Conservation (phyloP, 805 yeast species). For the Candida alai region DNA sequence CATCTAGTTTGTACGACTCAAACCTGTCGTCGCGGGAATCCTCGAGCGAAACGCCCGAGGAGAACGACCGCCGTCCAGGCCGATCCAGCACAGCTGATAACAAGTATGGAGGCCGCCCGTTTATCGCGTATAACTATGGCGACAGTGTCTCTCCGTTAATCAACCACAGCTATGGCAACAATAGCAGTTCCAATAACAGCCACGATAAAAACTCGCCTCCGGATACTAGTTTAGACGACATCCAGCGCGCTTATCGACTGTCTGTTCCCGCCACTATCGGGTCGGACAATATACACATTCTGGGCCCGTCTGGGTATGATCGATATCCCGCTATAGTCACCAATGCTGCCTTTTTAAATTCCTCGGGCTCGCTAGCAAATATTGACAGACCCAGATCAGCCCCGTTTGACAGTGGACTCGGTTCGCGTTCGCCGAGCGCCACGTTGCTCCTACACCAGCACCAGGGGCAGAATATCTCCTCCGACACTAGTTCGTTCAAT, state of each 20-base stretch:
- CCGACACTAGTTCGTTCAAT: slow-evolving; percentile 2
- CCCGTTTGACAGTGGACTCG: no score
- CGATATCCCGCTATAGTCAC: slow-evolving; percentile 57
- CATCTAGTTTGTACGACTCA: slow-evolving; percentile 5
- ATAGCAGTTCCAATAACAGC: not conserved
- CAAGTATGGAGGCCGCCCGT: not conserved
- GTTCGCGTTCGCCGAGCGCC: no score
- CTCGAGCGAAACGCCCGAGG: not conserved
- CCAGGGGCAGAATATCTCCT: not conserved
- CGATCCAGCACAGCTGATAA: not conserved
- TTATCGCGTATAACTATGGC: not conserved
- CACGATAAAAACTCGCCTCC: not conserved
- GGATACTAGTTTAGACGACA: not conserved
- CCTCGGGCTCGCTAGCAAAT: not conserved
- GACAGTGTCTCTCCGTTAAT: not conserved
- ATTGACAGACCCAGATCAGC: no score
- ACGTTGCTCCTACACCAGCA: no score
- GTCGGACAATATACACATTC: slow-evolving; percentile 19
- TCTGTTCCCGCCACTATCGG: slow-evolving; percentile 1
- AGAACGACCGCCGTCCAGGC: not conserved
- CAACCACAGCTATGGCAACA: not conserved
- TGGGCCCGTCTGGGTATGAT: slow-evolving; percentile 54
- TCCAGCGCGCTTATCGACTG: not conserved
- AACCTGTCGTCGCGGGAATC: not conserved
- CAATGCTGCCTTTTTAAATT: not conserved